These are phyloP conservation scores for Amborella trichopoda DNA, from an alignment of 164 flowering plant genomes.

Conservation along the genomic window DNA sequence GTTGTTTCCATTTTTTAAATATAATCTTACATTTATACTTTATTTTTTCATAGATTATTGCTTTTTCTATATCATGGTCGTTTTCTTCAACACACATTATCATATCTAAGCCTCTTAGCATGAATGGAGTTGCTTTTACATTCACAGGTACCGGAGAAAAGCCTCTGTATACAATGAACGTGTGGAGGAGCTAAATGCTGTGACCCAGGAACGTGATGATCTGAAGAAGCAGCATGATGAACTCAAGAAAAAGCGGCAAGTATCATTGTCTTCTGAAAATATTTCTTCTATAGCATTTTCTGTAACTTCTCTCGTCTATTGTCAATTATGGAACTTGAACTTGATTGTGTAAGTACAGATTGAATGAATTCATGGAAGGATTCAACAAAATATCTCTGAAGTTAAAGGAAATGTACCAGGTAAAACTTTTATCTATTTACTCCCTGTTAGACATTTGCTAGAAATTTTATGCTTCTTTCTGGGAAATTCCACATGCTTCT, in stretches of 20 bases:
- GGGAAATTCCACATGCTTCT: too few relatives aligned
- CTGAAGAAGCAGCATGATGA: conserved; percentile 85
- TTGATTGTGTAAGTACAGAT: conserved; percentile 28
- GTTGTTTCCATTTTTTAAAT: too few relatives aligned
- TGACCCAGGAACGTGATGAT: conserved; percentile 89
- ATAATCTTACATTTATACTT: too few relatives aligned
- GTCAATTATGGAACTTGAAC: conserved; percentile 1
- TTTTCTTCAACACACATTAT: too few relatives aligned
- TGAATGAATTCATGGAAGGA: conserved; percentile 98
- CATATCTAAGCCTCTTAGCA: too few relatives aligned
- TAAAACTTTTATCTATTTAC: conserved; percentile 5
- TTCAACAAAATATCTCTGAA: conserved; percentile 88
- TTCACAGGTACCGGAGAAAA: conserved; percentile 74
- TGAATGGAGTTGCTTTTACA: too few relatives aligned
- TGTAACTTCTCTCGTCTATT: neutral
- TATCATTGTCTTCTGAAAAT: neutral
- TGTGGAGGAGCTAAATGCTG: conserved; percentile 62
- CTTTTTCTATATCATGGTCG: too few relatives aligned
- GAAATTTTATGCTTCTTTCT: too few relatives aligned
- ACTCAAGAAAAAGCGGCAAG: conserved; percentile 78
- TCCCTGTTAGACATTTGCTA: too few relatives aligned
- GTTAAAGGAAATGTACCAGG: conserved; percentile 99
- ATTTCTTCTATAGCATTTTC: neutral
- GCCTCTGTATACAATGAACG: conserved; percentile 67
- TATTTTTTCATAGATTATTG: too few relatives aligned